phyloP scores from a whole-genome alignment of 371 early-diverging fungal genomes.

The Mortierella sp. region DNA sequence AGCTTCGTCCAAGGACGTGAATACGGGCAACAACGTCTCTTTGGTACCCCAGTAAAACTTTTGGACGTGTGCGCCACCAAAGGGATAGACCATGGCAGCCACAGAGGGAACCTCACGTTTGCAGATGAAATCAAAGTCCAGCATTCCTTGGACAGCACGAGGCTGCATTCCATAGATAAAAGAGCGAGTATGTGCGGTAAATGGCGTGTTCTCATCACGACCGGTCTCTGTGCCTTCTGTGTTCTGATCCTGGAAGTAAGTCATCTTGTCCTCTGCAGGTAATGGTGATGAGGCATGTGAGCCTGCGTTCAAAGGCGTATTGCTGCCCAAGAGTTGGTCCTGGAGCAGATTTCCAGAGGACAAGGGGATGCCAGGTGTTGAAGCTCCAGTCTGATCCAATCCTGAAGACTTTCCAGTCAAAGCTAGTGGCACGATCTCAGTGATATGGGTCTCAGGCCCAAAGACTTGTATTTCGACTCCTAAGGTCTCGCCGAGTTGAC shows the following conservation, averaged over 20 bases:
- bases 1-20: constrained; percentile 90
- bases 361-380: constrained; percentile 29
- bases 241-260: constrained; percentile 63
- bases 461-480: constrained; percentile 96
- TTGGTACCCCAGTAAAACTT: constrained; percentile 99
- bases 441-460: constrained; percentile 98
- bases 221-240: constrained; percentile 22
- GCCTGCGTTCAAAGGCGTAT: constrained; percentile 32
- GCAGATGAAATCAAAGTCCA: constrained; percentile 99
- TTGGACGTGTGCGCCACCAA: constrained; percentile 97
- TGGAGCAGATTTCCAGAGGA: constrained; percentile 77
- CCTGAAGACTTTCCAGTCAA: constrained; percentile 70
- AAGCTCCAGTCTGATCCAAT: constrained; percentile 46
- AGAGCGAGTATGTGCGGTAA: constrained; percentile 91
- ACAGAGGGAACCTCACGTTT: constrained; percentile 96
- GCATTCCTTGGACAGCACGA: constrained; percentile 98
- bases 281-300: constrained; percentile 58
- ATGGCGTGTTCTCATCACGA: constrained; percentile 71
- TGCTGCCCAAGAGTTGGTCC: constrained; percentile 71
- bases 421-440: constrained; percentile 97
- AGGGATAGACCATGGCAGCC: constrained; percentile 98
- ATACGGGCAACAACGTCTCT: constrained; percentile 96
- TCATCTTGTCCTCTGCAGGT: constrained; percentile 67
- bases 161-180: constrained; percentile 99
- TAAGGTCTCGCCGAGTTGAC: constrained; percentile 91